A percentile compares a stretch with the other conserved stretches of the same genome.
These are phyloP conservation scores for Penicillium hesseltinei DNA, from an alignment of 2,329 filamentous ascomycete species.

Conservation along the genomic window DNA sequence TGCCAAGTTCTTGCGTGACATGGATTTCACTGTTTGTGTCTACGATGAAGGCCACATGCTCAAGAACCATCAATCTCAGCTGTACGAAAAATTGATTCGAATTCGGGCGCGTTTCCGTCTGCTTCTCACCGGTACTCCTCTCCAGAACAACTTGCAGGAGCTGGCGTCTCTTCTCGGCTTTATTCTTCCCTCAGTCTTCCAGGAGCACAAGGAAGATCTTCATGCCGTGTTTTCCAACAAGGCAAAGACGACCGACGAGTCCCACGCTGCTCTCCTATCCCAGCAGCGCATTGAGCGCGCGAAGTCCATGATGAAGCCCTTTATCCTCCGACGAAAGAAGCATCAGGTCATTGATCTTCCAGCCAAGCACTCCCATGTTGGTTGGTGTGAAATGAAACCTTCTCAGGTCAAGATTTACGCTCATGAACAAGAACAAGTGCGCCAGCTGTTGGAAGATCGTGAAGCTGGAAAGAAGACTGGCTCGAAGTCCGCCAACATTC, in stretches of 20 bases:
- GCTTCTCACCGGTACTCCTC: slow-evolving; percentile 82
- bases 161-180: slow-evolving; percentile 89
- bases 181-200: slow-evolving; percentile 83
- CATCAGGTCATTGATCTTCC: slow-evolving; percentile 87
- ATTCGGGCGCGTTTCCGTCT: slow-evolving; percentile 82
- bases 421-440: slow-evolving; percentile 62
- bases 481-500: slow-evolving; percentile 61
- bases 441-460: slow-evolving; percentile 60
- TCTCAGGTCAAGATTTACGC: slow-evolving; percentile 73
- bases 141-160: slow-evolving; percentile 95
- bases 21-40: slow-evolving; percentile 62
- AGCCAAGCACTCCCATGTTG: slow-evolving; percentile 71
- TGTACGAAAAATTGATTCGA: slow-evolving; percentile 74
- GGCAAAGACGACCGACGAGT: slow-evolving; percentile 71
- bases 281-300: slow-evolving; percentile 82
- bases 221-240: slow-evolving; percentile 88
- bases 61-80: slow-evolving; percentile 80
- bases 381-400: slow-evolving; percentile 75
- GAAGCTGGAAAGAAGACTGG: slow-evolving; percentile 55
- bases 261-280: slow-evolving; percentile 78
- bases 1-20: slow-evolving; percentile 60
- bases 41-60: slow-evolving; percentile 95
- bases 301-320: slow-evolving; percentile 88
- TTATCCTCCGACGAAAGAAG: slow-evolving; percentile 92
- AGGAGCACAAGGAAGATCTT: slow-evolving; percentile 73